Conservation (phyloP, 2,329 filamentous ascomycete genomes). For the Hansfordia pulvinata region DNA sequence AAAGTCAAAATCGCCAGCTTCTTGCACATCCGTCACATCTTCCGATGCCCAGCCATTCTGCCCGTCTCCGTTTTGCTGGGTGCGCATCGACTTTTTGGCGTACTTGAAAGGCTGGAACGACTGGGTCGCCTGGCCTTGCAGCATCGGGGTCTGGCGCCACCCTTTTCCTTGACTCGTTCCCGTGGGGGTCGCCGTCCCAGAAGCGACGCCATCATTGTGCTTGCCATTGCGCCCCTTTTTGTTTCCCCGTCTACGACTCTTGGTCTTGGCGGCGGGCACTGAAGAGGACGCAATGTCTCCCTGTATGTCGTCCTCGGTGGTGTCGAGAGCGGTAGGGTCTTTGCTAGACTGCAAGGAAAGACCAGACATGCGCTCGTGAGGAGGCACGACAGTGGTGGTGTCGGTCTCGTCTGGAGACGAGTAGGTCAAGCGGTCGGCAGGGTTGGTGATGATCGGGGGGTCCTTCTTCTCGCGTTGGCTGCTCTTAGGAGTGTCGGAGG, state of each 20-base stretch:
- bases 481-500: no score
- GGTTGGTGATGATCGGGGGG: slow-evolving; percentile 10
- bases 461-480: slow-evolving; percentile 9
- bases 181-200: slow-evolving; percentile 8
- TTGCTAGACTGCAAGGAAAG: no score
- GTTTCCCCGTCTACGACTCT: slow-evolving; percentile 11
- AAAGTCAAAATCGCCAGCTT: slow-evolving; percentile 91
- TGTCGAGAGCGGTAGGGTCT: not conserved
- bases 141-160: slow-evolving; percentile 45
- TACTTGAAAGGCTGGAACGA: slow-evolving; percentile 50
- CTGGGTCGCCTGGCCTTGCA: slow-evolving; percentile 44
- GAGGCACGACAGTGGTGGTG: slow-evolving; percentile 1
- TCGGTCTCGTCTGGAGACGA: slow-evolving; percentile 12
- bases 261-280: no score
- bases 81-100: slow-evolving; percentile 50
- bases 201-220: slow-evolving; percentile 5
- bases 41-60: slow-evolving; percentile 91
- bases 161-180: slow-evolving; percentile 28
- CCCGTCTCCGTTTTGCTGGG: slow-evolving; percentile 25
- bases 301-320: slow-evolving; percentile 1
- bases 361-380: no score
- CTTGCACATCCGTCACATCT: slow-evolving; percentile 87
- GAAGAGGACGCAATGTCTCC: no score
- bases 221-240: slow-evolving; percentile 8
- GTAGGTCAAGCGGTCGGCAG: slow-evolving; percentile 10